These are phyloP conservation scores for Marchantia polymorpha DNA, from an alignment of 225 moss, liverwort and hornwort genomes.

Conservation along the genomic window DNA sequence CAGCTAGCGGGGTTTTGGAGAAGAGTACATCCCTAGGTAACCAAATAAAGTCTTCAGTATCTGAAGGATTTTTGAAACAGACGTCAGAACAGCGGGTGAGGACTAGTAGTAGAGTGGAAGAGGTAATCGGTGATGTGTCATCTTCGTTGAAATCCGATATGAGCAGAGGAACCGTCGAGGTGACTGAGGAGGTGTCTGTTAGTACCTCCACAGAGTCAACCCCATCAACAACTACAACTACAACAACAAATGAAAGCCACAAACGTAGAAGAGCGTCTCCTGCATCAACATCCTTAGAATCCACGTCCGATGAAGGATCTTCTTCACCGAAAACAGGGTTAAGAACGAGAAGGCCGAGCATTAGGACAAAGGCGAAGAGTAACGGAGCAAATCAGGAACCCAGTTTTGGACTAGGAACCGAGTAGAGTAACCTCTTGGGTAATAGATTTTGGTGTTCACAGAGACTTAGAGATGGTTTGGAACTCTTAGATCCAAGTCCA, in stretches of 20 bases:
- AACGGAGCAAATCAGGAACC: background rate
- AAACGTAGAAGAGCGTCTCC: constrained; percentile 12
- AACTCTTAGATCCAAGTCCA: background rate
- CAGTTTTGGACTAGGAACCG: background rate
- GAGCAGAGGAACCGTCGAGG: background rate
- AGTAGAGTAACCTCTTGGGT: background rate
- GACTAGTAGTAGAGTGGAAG: constrained; percentile 7
- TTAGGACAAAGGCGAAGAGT: background rate
- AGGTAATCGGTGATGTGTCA: background rate
- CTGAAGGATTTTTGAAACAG: constrained; percentile 26
- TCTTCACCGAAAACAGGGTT: background rate
- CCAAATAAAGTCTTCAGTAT: constrained; percentile 15
- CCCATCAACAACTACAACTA: background rate
- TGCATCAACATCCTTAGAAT: background rate
- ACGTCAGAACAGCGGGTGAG: background rate
- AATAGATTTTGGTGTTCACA: background rate
- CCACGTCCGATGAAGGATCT: background rate
- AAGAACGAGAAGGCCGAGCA: constrained; percentile 1
- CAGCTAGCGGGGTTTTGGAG: background rate
- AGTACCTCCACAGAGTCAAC: background rate
- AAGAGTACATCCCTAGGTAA: background rate
- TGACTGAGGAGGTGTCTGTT: background rate
- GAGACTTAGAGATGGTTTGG: background rate
- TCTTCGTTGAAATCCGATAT: background rate
- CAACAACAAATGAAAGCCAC: background rate